A percentile compares a stretch with the other conserved stretches of the same genome.
Conservation (phyloP, 78 protist species). For the Neovahlkampfia damariscottae region DNA sequence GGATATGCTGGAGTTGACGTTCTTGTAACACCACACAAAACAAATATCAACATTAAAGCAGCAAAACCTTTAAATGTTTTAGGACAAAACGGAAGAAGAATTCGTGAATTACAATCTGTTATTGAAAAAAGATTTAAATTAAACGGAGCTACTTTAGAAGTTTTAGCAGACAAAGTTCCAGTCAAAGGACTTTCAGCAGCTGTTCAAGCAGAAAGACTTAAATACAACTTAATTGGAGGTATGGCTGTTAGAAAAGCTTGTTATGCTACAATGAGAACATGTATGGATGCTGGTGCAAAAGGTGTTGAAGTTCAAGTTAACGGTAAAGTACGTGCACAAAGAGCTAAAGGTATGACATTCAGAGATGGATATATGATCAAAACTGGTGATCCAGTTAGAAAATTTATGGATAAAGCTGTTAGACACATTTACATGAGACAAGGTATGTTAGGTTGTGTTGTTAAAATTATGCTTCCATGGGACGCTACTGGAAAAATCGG, state of each 20-base stretch:
- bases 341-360: slow-evolving; percentile 99
- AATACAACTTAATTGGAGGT: slow-evolving; percentile 90
- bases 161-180: slow-evolving; percentile 89
- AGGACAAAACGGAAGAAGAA: slow-evolving; percentile 94
- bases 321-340: slow-evolving; percentile 97
- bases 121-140: slow-evolving; percentile 96
- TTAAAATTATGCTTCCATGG: slow-evolving; percentile 93
- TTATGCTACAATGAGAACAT: slow-evolving; percentile 94
- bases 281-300: slow-evolving; percentile 96
- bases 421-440: slow-evolving; percentile 89
- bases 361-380: slow-evolving; percentile 96
- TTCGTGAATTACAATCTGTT: slow-evolving; percentile 92
- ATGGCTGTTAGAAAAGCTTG: slow-evolving; percentile 94
- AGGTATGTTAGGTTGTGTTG: slow-evolving; percentile 95
- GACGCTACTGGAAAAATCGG: slow-evolving; percentile 86
- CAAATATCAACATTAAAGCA: slow-evolving; percentile 98
- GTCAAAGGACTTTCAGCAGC: slow-evolving; percentile 97
- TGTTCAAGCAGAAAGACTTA: slow-evolving; percentile 98
- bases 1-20: slow-evolving; percentile 96
- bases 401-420: slow-evolving; percentile 79
- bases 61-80: slow-evolving; percentile 85
- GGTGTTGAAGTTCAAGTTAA: slow-evolving; percentile 96
- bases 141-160: slow-evolving; percentile 73
- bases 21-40: slow-evolving; percentile 81
- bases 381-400: slow-evolving; percentile 78